Evolutionary conservation across 2,329 filamentous ascomycete genomes (phyloP).

Genomic region (Epichloe amarillans): DNA sequence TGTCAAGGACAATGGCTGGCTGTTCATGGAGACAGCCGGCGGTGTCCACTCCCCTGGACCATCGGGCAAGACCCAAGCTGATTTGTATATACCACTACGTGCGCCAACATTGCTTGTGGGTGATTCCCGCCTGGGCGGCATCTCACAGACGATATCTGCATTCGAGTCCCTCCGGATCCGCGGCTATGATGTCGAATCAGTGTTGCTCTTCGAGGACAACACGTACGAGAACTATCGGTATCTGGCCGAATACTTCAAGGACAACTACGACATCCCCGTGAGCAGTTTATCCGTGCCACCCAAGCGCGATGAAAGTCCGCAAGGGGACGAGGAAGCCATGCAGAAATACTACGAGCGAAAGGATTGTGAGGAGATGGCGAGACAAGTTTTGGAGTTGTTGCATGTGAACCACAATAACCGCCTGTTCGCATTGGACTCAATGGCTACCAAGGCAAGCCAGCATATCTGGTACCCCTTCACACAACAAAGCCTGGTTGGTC

Average conservation of each 20-base stretch:
- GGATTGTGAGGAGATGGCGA: slow-evolving; percentile 25
- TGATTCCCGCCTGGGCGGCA: slow-evolving; percentile 64
- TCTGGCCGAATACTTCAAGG: slow-evolving; percentile 51
- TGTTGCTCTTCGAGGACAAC: slow-evolving; percentile 55
- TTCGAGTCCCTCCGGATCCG: slow-evolving; percentile 67
- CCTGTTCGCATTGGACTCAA: slow-evolving; percentile 43
- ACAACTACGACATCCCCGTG: slow-evolving; percentile 43
- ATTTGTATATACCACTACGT: slow-evolving; percentile 63
- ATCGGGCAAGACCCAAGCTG: slow-evolving; percentile 62
- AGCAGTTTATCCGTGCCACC: slow-evolving; percentile 49
- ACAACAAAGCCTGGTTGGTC: slow-evolving; percentile 53
- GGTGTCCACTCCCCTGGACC: slow-evolving; percentile 66
- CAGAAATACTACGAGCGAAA: slow-evolving; percentile 45
- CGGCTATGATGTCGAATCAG: slow-evolving; percentile 60
- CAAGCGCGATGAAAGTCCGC: slow-evolving; percentile 20
- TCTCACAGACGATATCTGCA: slow-evolving; percentile 66
- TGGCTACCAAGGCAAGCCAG: slow-evolving; percentile 46
- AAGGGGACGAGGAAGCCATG: slow-evolving; percentile 45
- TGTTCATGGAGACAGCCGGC: slow-evolving; percentile 70
- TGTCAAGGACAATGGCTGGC: slow-evolving; percentile 33
- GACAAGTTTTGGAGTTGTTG: slow-evolving; percentile 36
- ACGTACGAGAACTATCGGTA: slow-evolving; percentile 57
- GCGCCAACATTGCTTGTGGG: slow-evolving; percentile 62
- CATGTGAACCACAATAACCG: slow-evolving; percentile 39
- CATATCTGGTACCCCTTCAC: slow-evolving; percentile 82